Base-by-base conservation (phyloP, 1,284 basidiomycete species). In the Pascua sp. region DNA sequence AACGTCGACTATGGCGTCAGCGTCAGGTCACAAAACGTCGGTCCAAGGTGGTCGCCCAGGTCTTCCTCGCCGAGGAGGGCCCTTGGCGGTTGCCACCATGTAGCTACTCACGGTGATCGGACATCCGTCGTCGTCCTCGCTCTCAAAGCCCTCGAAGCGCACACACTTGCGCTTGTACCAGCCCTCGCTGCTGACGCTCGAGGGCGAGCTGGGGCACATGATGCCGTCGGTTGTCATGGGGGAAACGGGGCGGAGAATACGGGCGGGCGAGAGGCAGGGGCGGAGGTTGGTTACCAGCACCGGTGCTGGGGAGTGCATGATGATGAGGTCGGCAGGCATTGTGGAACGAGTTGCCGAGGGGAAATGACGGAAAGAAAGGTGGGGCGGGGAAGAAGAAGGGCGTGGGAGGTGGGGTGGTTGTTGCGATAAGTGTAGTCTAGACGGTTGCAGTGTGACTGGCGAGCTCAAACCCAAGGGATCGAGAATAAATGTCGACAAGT, bases 181-280 rank as follows among this genome's bases (percentile, higher is more conserved):
- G 42, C 40, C 47, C 16, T 51, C 48, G 24, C 54, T 59, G n/a
- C 53, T 59, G n/a, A 42, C 10, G 43, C 49, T 59, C 24, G 58
- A 63, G 0, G 61, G 56, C 24, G 50, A 37, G 47, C 42, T 43
- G 37, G 53, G 17, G 47, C 41, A 41, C 38, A 38, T 37, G 38
- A 38, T 56, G 36, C 46, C 55, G 37, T 11, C 46, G 49, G 43
- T 50, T 24, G 56, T 49, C 16, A 32, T 38, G 39, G 48, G 51
- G 4, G 56, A 63, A 0, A 62, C 58, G 44, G 52, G 52, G 40
- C 52, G 51, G 32, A 43, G 46, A 44, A 37, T 15, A n/a, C 60
- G 49, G 38, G 65, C 47, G 8, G 72, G 73, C 12, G 73, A 74
- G 36, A 76, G 66, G 47, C 72, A 76, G 8, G 73, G 71, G 48